Conservation (phyloP, 768 basidiomycete species). For the Amanita inopinata region DNA sequence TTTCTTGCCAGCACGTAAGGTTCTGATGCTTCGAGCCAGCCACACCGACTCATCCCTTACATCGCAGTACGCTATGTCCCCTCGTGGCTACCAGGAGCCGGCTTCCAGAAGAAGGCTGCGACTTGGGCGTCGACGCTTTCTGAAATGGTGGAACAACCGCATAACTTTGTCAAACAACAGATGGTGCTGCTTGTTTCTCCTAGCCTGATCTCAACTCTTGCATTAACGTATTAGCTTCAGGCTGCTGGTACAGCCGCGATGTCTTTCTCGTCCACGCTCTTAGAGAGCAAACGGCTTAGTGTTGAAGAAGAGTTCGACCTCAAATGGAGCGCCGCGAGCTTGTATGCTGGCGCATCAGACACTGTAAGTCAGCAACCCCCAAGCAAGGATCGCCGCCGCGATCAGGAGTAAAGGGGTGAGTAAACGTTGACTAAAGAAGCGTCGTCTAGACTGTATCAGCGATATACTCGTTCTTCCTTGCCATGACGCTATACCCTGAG, state of each 20-base stretch:
- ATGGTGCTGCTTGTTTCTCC: conserved; percentile 29
- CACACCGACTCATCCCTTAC: conserved; percentile 6
- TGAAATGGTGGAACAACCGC: conserved; percentile 48
- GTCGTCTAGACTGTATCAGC: conserved; percentile 47
- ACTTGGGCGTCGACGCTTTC: conserved; percentile 42
- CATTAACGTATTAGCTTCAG: conserved; percentile 22
- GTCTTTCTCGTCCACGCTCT: conserved; percentile 50
- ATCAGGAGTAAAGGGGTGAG: conserved; percentile 2
- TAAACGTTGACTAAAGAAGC: conserved; percentile 6
- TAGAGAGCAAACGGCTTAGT: conserved; percentile 40
- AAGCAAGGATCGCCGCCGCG: background rate
- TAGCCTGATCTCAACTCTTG: background rate
- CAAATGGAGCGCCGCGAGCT: conserved; percentile 56
- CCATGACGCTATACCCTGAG: conserved; percentile 47
- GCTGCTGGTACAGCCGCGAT: conserved; percentile 44
- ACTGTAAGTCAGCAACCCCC: conserved; percentile 28
- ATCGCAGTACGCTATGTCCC: conserved; percentile 46
- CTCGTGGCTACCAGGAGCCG: conserved; percentile 54
- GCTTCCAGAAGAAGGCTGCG: conserved; percentile 43
- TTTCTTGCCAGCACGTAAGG: conserved; percentile 37
- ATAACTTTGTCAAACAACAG: conserved; percentile 51
- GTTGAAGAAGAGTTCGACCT: conserved; percentile 51
- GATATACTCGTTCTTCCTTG: conserved; percentile 52
- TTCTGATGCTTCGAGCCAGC: conserved; percentile 3
- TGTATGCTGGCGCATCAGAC: conserved; percentile 54